Evolutionary conservation across 1,284 basidiomycete species (phyloP), one percentile per base, ranked within the genome.

Genomic region (Termitomyces sp.): DNA sequence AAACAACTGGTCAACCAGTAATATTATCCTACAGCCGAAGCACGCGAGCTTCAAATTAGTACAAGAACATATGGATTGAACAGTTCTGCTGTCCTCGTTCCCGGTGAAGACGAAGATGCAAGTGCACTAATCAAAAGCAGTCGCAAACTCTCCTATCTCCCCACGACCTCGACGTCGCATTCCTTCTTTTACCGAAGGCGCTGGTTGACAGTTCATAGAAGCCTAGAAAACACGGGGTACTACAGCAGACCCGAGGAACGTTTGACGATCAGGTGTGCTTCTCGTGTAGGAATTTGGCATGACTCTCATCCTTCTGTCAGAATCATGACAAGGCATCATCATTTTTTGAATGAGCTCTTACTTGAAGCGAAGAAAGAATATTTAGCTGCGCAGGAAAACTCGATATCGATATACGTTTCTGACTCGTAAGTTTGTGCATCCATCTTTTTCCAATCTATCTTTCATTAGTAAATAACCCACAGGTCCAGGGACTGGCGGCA

Each of bases 341-440:
- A 60, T 0, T 55, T 80, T 26, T 69, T 88, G 10, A 73, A 77
- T 35, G 58, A 72, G 3, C 68, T 88, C 3, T 67, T 87, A 0
- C 63, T 73, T 3, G 80, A 85, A 34, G 83, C 84, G 1, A 83
- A 79, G 66, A 70, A 69, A 39, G 64, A 67, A 5, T 85, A 83
- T 61, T 57, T 73, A 33, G 69, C 73, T 8, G 75, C 78, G 3
- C 74, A 80, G 60, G 70, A 79, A 50, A 68, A 82, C 57, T 71
- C 68, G 40, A 80, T 86, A 47, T 74, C 75, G 7, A 72, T 87
- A 37, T 84, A 75, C 57, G 72, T 77, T n/a, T 78, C 79, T 2
- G 75, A 78, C 47, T 64, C 66, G 73, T 77, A 59, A 60, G 71
- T 67, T 13, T 42, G n/a, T n/a, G 13, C 19, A 33, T 24, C 7